Base-by-base conservation (phyloP, 805 yeast species). In the Schizosaccharomyces japonicus region DNA sequence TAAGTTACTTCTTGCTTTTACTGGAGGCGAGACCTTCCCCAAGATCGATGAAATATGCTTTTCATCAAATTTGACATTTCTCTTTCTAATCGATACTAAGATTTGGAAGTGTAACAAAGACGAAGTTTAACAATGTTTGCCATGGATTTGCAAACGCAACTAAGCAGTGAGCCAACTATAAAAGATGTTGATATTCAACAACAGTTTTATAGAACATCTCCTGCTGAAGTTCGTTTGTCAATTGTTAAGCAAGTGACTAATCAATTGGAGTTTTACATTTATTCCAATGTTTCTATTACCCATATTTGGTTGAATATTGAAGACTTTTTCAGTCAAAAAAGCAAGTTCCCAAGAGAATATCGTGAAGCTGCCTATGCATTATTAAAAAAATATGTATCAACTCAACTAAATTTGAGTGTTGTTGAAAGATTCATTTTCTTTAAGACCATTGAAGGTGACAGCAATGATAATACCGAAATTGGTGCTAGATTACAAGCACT, bases 351-450 rank as follows among this genome's bases (percentile, higher is more conserved):
- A 1, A 63, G 60, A 15, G 58, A 65, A 3, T 5, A 19, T 17
- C 61, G 77, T 26, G 60, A 68, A 29, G 68, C 70, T 1, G 75
- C 76, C 0, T 58, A 80, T 30, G 58, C 65, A 15, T 62, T 83
- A 23, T 58, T 80, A 55, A 56, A 60, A 5, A 65, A 66, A 47
- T 78, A 93, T 58, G 72, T 78, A 6, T 75, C 73, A 25, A 28
- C 49, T 3, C 51, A 52, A 19, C 45, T 39, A 50, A 76, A 73
- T 39, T 54, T 63, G 7, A 61, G 66, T 13, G 64, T 73, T 6
- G 68, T 71, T 1, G 65, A 72, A 5, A 62, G 69, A 46, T 55
- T 75, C 47, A 63, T 69, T 48, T 79, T 75, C 59, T 82, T 76
- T 58, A 65, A 70, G 49, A 79, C 76, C 45, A 70, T 80, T 1